Conservation (phyloP, 2,329 filamentous ascomycete genomes). For the Endocalyx cinctus region DNA sequence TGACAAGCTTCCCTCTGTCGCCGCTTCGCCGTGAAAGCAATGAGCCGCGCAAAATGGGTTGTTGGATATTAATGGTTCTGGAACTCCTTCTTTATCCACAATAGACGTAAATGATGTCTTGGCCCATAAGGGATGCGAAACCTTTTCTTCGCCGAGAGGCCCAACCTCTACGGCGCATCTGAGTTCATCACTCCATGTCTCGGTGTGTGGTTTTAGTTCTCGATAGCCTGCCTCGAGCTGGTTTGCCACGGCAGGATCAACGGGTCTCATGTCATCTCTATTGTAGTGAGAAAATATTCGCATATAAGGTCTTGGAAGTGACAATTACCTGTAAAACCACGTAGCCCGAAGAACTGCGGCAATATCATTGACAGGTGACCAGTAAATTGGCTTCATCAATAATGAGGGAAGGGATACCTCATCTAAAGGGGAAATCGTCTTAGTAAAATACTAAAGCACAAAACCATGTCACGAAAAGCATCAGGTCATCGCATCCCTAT, state of each 20-base stretch:
- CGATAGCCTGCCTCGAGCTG: slow-evolving; percentile 88
- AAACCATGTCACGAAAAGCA: too few relatives aligned
- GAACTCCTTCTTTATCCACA: slow-evolving; percentile 27
- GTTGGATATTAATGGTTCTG: slow-evolving; percentile 41
- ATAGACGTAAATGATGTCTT: slow-evolving; percentile 39
- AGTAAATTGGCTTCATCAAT: slow-evolving; percentile 95
- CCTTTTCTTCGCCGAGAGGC: slow-evolving; percentile 84
- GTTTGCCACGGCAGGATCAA: slow-evolving; percentile 82
- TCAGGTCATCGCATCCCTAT: too few relatives aligned
- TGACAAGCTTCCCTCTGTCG: slow-evolving; percentile 43
- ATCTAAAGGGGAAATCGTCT: slow-evolving; percentile 37
- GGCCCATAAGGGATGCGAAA: slow-evolving; percentile 79
- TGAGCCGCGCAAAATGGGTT: slow-evolving; percentile 56
- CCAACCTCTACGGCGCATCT: slow-evolving; percentile 88
- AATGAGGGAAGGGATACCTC: slow-evolving; percentile 77
- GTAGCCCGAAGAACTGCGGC: slow-evolving; percentile 79
- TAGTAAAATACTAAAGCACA: too few relatives aligned
- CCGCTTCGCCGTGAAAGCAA: slow-evolving; percentile 56
- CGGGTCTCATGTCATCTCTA: slow-evolving; percentile 81
- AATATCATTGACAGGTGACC: slow-evolving; percentile 89
- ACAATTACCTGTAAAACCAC: slow-evolving; percentile 90
- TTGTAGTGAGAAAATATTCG: too few relatives aligned
- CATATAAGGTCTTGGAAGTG: too few relatives aligned
- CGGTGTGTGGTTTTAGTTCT: slow-evolving; percentile 80
- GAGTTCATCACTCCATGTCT: slow-evolving; percentile 90